A percentile compares a stretch with the other conserved stretches of the same genome.
These are phyloP conservation scores for Biscutella laevigata DNA, from an alignment of 441 rosid genomes.

Conservation along the genomic window DNA sequence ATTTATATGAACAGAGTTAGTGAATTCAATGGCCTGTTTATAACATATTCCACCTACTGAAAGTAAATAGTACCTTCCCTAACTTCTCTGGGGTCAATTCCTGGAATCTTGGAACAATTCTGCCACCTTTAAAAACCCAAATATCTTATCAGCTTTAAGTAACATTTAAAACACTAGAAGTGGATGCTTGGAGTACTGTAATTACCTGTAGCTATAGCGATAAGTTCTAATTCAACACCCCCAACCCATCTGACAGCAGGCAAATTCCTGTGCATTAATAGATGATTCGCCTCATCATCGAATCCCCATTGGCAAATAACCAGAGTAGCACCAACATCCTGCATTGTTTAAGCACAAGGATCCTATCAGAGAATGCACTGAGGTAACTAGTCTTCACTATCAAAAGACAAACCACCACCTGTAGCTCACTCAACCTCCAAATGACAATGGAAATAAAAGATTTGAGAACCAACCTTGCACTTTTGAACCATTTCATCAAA, in stretches of 20 bases:
- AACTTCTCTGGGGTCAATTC: conserved; percentile 92
- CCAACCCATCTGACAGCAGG: conserved; percentile 99
- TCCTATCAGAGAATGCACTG: background rate
- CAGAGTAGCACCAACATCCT: conserved; percentile 97
- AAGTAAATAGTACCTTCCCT: conserved; percentile 51
- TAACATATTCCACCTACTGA: background rate
- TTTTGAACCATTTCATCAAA: conserved; percentile 96
- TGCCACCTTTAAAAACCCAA: conserved; percentile 56
- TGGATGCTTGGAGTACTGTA: background rate
- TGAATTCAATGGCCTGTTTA: background rate
- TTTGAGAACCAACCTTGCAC: conserved; percentile 56
- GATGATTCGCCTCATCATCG: conserved; percentile 97
- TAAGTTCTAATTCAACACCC: conserved; percentile 92
- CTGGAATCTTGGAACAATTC: conserved; percentile 98
- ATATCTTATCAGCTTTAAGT: conserved; percentile 1
- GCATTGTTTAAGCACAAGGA: conserved; percentile 13
- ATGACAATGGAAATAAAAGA: background rate
- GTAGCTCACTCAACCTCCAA: background rate
- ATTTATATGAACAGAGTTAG: background rate
- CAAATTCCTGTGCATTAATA: conserved; percentile 83
- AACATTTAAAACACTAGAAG: background rate
- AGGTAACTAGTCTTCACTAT: background rate
- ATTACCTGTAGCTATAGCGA: conserved; percentile 90
- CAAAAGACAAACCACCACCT: background rate
- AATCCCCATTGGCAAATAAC: conserved; percentile 99